phyloP scores from a whole-genome alignment of 2,329 filamentous ascomycete genomes.

The Fusarium miscanthi region DNA sequence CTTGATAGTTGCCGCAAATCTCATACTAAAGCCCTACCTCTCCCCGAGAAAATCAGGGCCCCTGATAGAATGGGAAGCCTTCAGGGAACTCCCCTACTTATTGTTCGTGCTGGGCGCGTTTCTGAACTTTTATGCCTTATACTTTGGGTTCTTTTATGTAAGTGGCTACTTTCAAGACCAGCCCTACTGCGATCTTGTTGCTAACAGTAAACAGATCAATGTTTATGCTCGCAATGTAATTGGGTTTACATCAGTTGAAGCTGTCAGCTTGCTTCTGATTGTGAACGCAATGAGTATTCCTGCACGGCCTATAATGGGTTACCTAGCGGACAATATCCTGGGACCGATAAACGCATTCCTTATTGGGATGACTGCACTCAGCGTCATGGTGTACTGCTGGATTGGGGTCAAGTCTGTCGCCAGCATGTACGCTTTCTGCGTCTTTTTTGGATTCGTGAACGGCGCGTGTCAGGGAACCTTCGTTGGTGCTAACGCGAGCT shows the following conservation, averaged over 20 bases:
- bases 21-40: conserved; percentile 58
- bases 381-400: conserved; percentile 47
- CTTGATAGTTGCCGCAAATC: conserved; percentile 54
- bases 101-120: conserved; percentile 63
- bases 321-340: conserved; percentile 64
- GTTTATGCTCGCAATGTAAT: conserved; percentile 53
- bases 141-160: conserved; percentile 57
- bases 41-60: conserved; percentile 61
- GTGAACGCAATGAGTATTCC: conserved; percentile 71
- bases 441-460: conserved; percentile 46
- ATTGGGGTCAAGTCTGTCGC: conserved; percentile 42
- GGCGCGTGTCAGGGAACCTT: conserved; percentile 49
- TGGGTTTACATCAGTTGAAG: conserved; percentile 63
- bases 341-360: conserved; percentile 61
- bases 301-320: conserved; percentile 68
- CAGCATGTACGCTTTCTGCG: conserved; percentile 47
- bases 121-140: conserved; percentile 55
- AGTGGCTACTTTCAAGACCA: conserved; percentile 50
- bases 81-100: conserved; percentile 66
- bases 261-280: conserved; percentile 66
- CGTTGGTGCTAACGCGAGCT: conserved; percentile 52
- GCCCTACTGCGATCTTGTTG: not conserved
- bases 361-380: conserved; percentile 46
- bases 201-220: conserved; percentile 52
- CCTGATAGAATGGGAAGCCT: conserved; percentile 66